Percentiles rank a stretch among this genome's conserved stretches.
phyloP scores from a whole-genome alignment of 2,329 filamentous ascomycete species.

The Aspergillus costaricaensis region DNA sequence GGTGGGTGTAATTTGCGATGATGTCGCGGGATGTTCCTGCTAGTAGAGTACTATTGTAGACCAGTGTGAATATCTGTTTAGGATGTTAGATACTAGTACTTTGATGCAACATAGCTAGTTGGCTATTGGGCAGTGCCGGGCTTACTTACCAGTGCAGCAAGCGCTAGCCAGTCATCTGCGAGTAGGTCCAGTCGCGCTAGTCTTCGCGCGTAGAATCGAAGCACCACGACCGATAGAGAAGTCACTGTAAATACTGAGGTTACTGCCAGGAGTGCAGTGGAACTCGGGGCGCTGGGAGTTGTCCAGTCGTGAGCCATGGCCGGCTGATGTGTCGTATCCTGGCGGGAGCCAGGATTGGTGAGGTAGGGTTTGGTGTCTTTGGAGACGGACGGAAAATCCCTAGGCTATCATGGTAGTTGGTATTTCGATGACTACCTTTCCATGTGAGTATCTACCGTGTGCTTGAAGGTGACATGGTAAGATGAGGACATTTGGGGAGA shows the following conservation, averaged over 20 bases:
- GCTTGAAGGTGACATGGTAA: not conserved
- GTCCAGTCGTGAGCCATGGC: not conserved
- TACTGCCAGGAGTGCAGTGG: not conserved
- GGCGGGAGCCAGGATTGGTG: not conserved
- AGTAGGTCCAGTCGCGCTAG: not conserved
- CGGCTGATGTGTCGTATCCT: not conserved
- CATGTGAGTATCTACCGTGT: not conserved
- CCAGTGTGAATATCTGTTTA: not conserved
- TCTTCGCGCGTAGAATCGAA: not conserved
- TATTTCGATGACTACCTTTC: not conserved
- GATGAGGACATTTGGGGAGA: not conserved
- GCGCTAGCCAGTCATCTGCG: not conserved
- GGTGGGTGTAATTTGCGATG: not conserved
- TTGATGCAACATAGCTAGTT: not conserved
- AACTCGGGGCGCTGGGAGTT: not conserved
- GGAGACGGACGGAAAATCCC: no score
- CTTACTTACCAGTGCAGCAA: not conserved
- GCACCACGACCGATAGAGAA: not conserved
- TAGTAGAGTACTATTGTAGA: not conserved
- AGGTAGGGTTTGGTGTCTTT: no score
- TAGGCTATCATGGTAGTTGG: not conserved
- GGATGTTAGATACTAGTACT: not conserved
- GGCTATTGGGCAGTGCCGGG: not conserved
- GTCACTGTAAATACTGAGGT: not conserved
- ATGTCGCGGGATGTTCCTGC: not conserved